Conservation (phyloP, 768 basidiomycete species). For the Tephrocybe sp. region DNA sequence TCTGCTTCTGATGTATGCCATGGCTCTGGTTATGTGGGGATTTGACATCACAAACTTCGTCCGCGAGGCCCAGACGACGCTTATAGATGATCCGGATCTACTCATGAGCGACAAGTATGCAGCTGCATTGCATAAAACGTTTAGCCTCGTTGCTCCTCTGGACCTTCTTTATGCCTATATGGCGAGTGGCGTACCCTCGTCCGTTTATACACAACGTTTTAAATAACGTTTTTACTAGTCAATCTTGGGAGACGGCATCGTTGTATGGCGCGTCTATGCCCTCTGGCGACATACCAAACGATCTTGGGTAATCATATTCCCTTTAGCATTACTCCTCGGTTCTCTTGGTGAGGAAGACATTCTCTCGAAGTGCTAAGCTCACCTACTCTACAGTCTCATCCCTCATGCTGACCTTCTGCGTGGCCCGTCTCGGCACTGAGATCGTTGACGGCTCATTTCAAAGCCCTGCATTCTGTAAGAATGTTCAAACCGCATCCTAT, state of each 20-base stretch:
- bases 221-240: conserved; percentile 1
- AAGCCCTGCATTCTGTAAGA: conserved; percentile 12
- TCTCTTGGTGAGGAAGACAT: conserved; percentile 2
- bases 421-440: conserved; percentile 7
- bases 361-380: neutral
- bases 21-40: conserved; percentile 13
- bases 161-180: conserved; percentile 7
- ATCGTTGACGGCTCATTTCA: conserved; percentile 14
- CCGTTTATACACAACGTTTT: neutral
- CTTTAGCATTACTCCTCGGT: conserved; percentile 4
- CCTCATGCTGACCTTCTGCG: conserved; percentile 10
- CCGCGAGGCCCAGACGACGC: conserved; percentile 6
- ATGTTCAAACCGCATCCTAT: conserved; percentile 8
- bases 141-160: conserved; percentile 1
- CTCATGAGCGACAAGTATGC: conserved; percentile 9
- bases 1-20: conserved; percentile 8
- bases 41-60: conserved; percentile 11
- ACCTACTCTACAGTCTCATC: neutral
- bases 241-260: conserved; percentile 10
- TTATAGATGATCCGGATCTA: conserved; percentile 4
- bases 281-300: conserved; percentile 2
- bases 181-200: conserved; percentile 1
- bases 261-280: conserved; percentile 12
- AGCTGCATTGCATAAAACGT: neutral
- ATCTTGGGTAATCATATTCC: conserved; percentile 1